phyloP scores from a whole-genome alignment of 2,329 filamentous ascomycete species.

The Periglandula ipomoeae region DNA sequence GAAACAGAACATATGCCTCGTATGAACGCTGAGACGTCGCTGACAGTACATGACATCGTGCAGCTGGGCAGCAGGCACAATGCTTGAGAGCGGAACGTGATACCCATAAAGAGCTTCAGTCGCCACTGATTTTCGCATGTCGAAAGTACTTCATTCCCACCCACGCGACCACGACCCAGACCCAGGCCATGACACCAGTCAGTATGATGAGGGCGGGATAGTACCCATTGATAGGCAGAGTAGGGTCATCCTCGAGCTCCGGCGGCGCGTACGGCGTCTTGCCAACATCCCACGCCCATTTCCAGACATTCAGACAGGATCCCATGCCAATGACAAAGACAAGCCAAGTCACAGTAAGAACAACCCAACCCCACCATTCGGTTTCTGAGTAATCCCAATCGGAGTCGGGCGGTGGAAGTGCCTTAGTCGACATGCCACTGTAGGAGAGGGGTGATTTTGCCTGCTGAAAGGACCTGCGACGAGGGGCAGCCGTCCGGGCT shows the following conservation, averaged over 20 bases:
- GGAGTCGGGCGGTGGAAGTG: constrained; percentile 36
- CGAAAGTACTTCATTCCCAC: constrained; percentile 99
- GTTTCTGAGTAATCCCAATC: constrained; percentile 92
- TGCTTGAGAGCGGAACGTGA: not conserved
- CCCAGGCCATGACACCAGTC: constrained; percentile 95
- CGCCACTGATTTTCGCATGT: constrained; percentile 78
- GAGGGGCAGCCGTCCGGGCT: constrained; percentile 29
- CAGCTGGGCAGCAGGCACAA: not conserved
- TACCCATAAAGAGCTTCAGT: constrained; percentile 28
- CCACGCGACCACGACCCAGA: constrained; percentile 97
- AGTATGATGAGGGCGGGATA: constrained; percentile 91
- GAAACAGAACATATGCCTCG: no score
- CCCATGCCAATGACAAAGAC: constrained; percentile 97
- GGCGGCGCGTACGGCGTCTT: constrained; percentile 92
- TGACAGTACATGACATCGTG: no score
- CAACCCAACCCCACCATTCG: constrained; percentile 96
- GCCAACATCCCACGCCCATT: constrained; percentile 98
- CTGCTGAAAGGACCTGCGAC: constrained; percentile 39
- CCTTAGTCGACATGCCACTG: constrained; percentile 39
- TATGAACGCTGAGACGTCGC: no score
- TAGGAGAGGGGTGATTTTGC: constrained; percentile 54
- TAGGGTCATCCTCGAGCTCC: constrained; percentile 90
- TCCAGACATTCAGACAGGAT: constrained; percentile 89
- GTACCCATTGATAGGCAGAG: constrained; percentile 90
- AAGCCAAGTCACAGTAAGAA: constrained; percentile 83